Percentiles rank a stretch among this genome's conserved stretches.
Evolutionary conservation across 2,329 filamentous ascomycete genomes (phyloP).

Genomic region (Xylaria sp.): DNA sequence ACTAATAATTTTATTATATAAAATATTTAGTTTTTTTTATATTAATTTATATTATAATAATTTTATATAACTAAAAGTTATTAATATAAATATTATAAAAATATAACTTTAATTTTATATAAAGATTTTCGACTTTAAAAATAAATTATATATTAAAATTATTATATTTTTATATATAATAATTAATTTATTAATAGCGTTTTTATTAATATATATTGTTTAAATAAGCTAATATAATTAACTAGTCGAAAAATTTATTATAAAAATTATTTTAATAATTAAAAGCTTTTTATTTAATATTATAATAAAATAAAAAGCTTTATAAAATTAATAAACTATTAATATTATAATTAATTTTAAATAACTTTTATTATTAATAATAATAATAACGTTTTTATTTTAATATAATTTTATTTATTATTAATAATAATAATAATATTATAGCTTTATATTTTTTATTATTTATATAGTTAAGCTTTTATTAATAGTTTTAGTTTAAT

Average conservation of each 20-base stretch:
- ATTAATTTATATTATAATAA: not conserved
- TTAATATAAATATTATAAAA: too few species aligned
- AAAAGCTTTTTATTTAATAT: not conserved
- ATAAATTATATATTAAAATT: slow-evolving; percentile 12
- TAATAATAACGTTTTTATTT: too few species aligned
- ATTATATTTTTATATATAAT: too few species aligned
- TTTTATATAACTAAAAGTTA: not conserved
- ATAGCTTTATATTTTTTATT: not conserved
- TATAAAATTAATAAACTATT: too few species aligned
- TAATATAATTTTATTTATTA: too few species aligned
- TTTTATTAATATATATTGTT: not conserved
- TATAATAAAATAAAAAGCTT: not conserved
- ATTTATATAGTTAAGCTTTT: slow-evolving; percentile 11
- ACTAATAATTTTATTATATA: too few species aligned
- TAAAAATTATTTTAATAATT: not conserved
- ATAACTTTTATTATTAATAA: not conserved
- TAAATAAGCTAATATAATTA: too few species aligned
- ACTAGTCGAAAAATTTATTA: not conserved
- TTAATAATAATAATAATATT: not conserved
- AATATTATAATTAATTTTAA: too few species aligned
- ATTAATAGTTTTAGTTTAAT: not conserved
- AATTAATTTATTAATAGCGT: too few species aligned
- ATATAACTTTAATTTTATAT: too few species aligned
- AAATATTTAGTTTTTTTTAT: too few species aligned
- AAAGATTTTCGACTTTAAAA: not conserved